Evolutionary conservation across 768 basidiomycete species (phyloP), one percentile per base, ranked within the genome.

Genomic region (Rubroboletus satanas): DNA sequence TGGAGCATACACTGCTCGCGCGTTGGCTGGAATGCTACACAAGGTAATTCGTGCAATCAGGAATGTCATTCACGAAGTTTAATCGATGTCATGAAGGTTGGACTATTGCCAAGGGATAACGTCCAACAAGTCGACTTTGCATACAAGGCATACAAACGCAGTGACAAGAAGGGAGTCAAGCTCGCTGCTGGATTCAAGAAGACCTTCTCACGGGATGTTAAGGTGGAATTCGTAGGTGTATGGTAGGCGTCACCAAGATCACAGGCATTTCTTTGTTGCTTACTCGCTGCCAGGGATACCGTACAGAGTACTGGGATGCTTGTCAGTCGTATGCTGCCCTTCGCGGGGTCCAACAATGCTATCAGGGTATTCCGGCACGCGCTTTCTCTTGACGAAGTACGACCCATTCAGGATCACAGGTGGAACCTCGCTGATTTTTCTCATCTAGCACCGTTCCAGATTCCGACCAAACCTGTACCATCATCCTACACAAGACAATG

Each of bases 281-380:
- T 29, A 68, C 31, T 26, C 38, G 17, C 39, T 18, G 6, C 37
- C 51, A 81, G 88, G 90, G 90, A 93, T 55, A 93, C 90, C 0
- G 89, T 93, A 4, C 75, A 84, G 8, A 87, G 87, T 50, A 88
- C 89, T 21, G 90, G 90, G 0, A 60, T 87, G 1, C 53, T 92
- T n/a, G 71, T 76, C 71, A 73, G 77, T 3, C 75, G 79, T 9
- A 78, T 74, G 1, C 72, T 92, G 28, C 90, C 90, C 0, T 92
- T 90, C 59, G 83, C 85, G 0, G 75, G 75, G 43, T 75, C 79
- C 17, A 87, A 90, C 62, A 74, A 70, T 21, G 76, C 77, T 11
- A 84, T 92, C 65, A 83, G 77, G 72, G 79, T 77, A 4, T 90
- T 92, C 68, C 77, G 90, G 15, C 90, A 93, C 45, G 90, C 89